Base-by-base conservation (phyloP, 2,329 filamentous ascomycete species). In the Pestalotiopsis sp. region DNA sequence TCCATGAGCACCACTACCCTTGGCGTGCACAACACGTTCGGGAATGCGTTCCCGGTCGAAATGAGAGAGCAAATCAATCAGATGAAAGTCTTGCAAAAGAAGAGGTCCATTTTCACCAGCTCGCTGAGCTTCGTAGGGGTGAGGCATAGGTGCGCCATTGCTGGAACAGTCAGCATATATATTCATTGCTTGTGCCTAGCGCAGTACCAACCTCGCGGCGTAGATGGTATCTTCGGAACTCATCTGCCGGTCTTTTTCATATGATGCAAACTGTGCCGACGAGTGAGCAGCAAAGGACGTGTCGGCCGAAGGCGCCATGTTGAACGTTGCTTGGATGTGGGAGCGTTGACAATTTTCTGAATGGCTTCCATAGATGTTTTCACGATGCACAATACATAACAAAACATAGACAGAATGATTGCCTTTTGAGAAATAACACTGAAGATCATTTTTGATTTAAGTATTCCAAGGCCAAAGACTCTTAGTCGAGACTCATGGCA, bases 41-140 rank as follows among this genome's bases (percentile, higher is more conserved):
- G 84, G 84, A 57, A 86, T 85, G 69, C 83, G 81, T 73, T 86
- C 84, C 66, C 84, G 83, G 77, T 83, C 83, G 76, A 87, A 86
- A 77, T 86, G 81, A n/a, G 84, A 84, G 60, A 92, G 83, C 36
- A 89, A 79, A 72, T 90, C 90, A 73, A 91, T 88, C 76, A 91
- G 78, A 75, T 91, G 88, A 76, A 90, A 90, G 76, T 91, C 88
- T 74, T 91, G 88, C 27, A 91, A 84, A 69, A 90, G 81, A 52
- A 91, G 81, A 71, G 88, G 88, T 0, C 88, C 88, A 73, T 86
- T 87, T 61, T 74, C 69, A 62, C 88, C 89, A 39, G 87, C 79
- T 69, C 88, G 83, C 77, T 89, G 86, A 74, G 75, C 79, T 69
- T 75, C 70, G 49, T 81, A 59, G 27, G 87, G 86, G 72, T 87